These are phyloP conservation scores for Myochromella boudieri DNA, from an alignment of 768 basidiomycete genomes.

Conservation along the genomic window DNA sequence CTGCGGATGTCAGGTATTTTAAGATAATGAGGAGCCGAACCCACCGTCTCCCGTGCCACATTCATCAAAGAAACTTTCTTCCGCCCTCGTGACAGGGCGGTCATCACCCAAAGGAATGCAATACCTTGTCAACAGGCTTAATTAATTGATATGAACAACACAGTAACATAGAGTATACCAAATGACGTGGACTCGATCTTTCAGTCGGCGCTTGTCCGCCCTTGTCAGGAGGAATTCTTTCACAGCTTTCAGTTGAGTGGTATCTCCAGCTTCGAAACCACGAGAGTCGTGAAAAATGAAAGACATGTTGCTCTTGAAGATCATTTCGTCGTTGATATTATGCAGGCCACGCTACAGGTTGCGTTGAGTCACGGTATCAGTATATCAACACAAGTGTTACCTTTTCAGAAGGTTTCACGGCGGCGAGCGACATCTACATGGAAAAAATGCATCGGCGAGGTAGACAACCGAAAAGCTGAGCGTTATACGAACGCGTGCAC, in stretches of 20 bases:
- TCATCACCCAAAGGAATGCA: conserved; percentile 13
- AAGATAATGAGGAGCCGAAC: not conserved
- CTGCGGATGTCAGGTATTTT: too few species aligned
- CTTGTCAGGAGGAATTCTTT: conserved; percentile 11
- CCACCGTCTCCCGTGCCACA: conserved; percentile 15
- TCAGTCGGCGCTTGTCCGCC: conserved; percentile 1
- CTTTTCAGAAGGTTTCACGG: not conserved
- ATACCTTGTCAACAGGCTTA: conserved; percentile 9
- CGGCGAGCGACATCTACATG: conserved; percentile 1
- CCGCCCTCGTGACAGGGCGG: conserved; percentile 12
- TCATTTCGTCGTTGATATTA: conserved; percentile 13
- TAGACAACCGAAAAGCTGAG: too few species aligned
- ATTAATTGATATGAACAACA: too few species aligned
- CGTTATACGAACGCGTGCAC: conserved; percentile 23
- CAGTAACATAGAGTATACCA: too few species aligned
- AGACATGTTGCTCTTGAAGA: conserved; percentile 9
- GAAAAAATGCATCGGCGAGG: not conserved
- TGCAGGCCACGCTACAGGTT: conserved; percentile 11
- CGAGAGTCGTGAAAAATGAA: conserved; percentile 16
- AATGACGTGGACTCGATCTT: conserved; percentile 16
- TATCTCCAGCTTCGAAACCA: conserved; percentile 18
- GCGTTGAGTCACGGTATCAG: too few species aligned
- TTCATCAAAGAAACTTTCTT: conserved; percentile 10
- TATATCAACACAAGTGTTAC: too few species aligned
- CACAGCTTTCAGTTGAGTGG: conserved; percentile 3